phyloP scores from a whole-genome alignment of 768 basidiomycete species.

The Amanita exitialis region DNA sequence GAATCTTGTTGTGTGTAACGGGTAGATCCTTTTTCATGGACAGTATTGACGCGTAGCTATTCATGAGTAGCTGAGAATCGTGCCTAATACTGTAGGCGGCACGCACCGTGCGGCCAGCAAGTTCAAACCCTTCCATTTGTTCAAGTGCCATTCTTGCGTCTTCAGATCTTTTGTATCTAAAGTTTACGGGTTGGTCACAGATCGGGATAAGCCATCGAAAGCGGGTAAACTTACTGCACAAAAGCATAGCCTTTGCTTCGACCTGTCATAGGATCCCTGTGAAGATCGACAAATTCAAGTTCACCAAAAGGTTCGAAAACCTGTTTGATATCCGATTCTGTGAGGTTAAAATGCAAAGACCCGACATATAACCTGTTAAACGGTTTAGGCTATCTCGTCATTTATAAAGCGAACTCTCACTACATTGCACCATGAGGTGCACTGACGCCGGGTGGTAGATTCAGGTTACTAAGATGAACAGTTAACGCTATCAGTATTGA shows the following conservation, averaged over 20 bases:
- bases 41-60: slow-evolving; percentile 83
- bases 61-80: slow-evolving; percentile 5
- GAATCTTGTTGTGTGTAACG: slow-evolving; percentile 70
- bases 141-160: slow-evolving; percentile 96
- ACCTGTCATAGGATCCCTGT: slow-evolving; percentile 89
- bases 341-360: slow-evolving; percentile 93
- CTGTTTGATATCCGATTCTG: slow-evolving; percentile 95
- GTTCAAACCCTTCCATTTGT: slow-evolving; percentile 98
- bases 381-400: slow-evolving; percentile 3
- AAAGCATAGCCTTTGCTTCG: slow-evolving; percentile 98
- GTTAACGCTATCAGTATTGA: slow-evolving; percentile 8
- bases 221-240: slow-evolving; percentile 58
- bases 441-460: slow-evolving; percentile 77
- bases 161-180: slow-evolving; percentile 80
- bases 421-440: slow-evolving; percentile 80
- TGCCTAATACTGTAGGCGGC: slow-evolving; percentile 5
- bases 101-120: slow-evolving; percentile 87
- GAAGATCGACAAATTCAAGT: slow-evolving; percentile 96
- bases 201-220: slow-evolving; percentile 14
- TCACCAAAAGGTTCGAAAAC: slow-evolving; percentile 99
- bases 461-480: slow-evolving; percentile 46
- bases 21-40: slow-evolving; percentile 80
- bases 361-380: slow-evolving; percentile 85
- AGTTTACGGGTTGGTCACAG: background rate
- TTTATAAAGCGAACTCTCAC: slow-evolving; percentile 29